Conservation (phyloP, 78 protist species). For the Dictyostelium intermedium region DNA sequence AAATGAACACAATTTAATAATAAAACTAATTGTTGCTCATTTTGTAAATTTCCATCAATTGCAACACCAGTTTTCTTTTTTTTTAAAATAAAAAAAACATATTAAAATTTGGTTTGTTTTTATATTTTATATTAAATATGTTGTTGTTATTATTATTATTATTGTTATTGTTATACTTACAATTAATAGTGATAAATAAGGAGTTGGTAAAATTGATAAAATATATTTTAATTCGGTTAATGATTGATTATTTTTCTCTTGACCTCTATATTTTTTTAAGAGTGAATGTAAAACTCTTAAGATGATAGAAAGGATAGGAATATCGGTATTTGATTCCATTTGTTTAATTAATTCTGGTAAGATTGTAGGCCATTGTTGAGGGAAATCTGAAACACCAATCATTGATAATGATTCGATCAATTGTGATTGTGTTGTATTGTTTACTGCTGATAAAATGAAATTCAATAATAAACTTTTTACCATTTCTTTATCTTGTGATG, state of each 20-base stretch:
- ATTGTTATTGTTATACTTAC: slow-evolving; percentile 25
- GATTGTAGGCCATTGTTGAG: slow-evolving; percentile 75
- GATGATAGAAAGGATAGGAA: background rate
- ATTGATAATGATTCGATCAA: slow-evolving; percentile 51
- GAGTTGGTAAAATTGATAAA: slow-evolving; percentile 19
- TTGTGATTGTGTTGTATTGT: slow-evolving; percentile 2
- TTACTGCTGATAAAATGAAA: slow-evolving; percentile 11
- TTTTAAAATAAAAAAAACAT: background rate
- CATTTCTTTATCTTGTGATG: slow-evolving; percentile 7
- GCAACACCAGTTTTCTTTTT: background rate
- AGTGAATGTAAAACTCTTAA: slow-evolving; percentile 17
- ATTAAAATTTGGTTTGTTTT: background rate
- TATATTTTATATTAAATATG: background rate
- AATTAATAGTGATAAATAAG: slow-evolving; percentile 37
- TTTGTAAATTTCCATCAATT: background rate
- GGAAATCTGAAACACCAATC: slow-evolving; percentile 77
- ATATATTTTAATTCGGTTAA: slow-evolving; percentile 49
- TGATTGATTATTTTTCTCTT: background rate
- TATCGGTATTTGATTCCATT: background rate
- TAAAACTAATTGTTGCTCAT: background rate
- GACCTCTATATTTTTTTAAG: slow-evolving; percentile 33
- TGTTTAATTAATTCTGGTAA: slow-evolving; percentile 26
- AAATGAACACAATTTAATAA: slow-evolving; percentile 7
- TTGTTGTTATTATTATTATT: background rate
- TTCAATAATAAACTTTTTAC: slow-evolving; percentile 19